These are phyloP conservation scores for Pseudozyma tsukubaensis DNA, from an alignment of 1,284 basidiomycete genomes.

Conservation along the genomic window DNA sequence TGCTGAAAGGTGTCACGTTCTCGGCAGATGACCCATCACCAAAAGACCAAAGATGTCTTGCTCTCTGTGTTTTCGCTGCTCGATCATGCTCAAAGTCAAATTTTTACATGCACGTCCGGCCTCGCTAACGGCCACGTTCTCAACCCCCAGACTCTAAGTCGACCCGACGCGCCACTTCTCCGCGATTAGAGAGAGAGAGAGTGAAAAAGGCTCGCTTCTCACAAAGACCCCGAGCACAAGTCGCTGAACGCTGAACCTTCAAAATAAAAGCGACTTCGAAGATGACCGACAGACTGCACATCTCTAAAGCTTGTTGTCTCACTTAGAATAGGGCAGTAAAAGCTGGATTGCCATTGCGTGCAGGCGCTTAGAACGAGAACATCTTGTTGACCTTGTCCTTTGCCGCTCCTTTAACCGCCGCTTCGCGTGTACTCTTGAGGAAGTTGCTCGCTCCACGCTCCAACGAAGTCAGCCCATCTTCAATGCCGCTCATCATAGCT, in stretches of 20 bases:
- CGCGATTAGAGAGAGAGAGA: background rate
- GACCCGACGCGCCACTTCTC: no score
- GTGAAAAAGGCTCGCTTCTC: background rate
- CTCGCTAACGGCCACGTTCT: slow-evolving; percentile 10
- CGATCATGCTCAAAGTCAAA: background rate
- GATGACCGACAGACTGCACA: no score
- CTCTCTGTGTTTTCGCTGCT: background rate
- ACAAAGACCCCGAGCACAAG: no score
- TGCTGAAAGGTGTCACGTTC: no score
- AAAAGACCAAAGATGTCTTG: no score
- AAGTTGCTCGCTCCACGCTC: slow-evolving; percentile 59
- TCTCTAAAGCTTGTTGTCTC: no score
- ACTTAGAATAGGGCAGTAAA: background rate
- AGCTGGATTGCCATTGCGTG: background rate
- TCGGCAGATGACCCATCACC: no score
- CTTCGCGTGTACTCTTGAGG: slow-evolving; percentile 58
- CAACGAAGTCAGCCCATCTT: slow-evolving; percentile 53
- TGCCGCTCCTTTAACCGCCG: slow-evolving; percentile 57
- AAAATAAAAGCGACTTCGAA: no score
- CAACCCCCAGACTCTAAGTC: background rate
- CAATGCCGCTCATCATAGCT: slow-evolving; percentile 56
- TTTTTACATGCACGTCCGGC: slow-evolving; percentile 3
- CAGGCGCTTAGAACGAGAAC: slow-evolving; percentile 23
- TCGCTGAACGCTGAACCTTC: no score
- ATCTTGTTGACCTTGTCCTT: slow-evolving; percentile 56